Conservation (phyloP, 2,329 filamentous ascomycete species). For the Dactylonectria estremocensis region DNA sequence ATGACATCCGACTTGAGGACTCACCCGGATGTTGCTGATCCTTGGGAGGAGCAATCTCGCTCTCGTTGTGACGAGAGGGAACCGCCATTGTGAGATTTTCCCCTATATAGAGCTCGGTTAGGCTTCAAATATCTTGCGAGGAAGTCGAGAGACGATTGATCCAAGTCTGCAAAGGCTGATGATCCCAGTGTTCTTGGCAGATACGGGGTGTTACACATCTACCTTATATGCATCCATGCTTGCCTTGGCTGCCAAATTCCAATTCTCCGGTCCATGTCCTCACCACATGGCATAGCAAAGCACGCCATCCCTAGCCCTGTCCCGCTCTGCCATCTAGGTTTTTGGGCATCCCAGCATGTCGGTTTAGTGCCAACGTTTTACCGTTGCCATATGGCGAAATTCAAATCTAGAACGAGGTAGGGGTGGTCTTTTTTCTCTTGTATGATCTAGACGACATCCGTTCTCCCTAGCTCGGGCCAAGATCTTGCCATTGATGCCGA, state of each 20-base stretch:
- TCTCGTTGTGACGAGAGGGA: conserved; percentile 41
- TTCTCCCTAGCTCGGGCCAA: conserved; percentile 8
- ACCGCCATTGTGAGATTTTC: conserved; percentile 31
- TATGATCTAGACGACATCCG: not conserved
- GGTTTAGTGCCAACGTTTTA: conserved; percentile 25
- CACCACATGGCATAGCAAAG: conserved; percentile 11
- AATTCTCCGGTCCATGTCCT: conserved; percentile 12
- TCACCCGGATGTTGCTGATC: conserved; percentile 51
- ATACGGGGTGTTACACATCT: conserved; percentile 27
- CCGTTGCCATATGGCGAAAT: conserved; percentile 19
- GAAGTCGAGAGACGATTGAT: conserved; percentile 2
- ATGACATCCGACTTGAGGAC: not conserved
- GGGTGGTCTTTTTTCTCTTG: not conserved
- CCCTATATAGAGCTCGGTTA: not conserved
- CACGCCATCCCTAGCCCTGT: conserved; percentile 24
- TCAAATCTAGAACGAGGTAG: conserved; percentile 21
- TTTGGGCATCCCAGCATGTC: conserved; percentile 17
- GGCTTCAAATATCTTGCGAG: not conserved
- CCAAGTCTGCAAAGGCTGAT: conserved; percentile 2
- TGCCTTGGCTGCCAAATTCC: not conserved
- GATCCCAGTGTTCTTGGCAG: conserved; percentile 12
- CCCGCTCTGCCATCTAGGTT: conserved; percentile 18
- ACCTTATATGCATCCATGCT: conserved; percentile 36
- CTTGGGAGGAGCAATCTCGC: conserved; percentile 48
- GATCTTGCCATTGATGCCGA: conserved; percentile 12